Percentiles rank a stretch among this genome's conserved stretches.
phyloP scores from a whole-genome alignment of 2,329 filamentous ascomycete species.

The Aaosphaeria pasadenensis region DNA sequence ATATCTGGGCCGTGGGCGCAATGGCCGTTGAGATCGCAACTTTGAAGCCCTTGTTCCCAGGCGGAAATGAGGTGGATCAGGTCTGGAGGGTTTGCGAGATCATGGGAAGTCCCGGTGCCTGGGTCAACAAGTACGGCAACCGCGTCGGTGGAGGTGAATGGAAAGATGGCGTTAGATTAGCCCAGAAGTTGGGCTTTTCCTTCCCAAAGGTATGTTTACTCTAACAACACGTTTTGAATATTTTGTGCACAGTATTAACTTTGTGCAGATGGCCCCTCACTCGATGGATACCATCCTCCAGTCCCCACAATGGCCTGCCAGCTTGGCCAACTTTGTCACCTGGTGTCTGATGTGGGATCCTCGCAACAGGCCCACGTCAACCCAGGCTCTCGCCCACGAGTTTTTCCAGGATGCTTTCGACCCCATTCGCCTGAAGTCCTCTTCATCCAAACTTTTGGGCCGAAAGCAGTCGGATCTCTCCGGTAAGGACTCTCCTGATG shows the following conservation, averaged over 20 bases:
- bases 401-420: slow-evolving; percentile 93
- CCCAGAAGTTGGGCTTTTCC: slow-evolving; percentile 95
- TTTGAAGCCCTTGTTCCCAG: slow-evolving; percentile 92
- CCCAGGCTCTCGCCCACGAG: slow-evolving; percentile 91
- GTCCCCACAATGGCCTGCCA: slow-evolving; percentile 84
- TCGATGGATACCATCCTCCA: slow-evolving; percentile 92
- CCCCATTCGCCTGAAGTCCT: slow-evolving; percentile 87
- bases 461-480: slow-evolving; percentile 86
- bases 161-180: slow-evolving; percentile 89
- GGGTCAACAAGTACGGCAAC: slow-evolving; percentile 87
- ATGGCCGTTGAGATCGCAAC: slow-evolving; percentile 99
- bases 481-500: slow-evolving; percentile 56
- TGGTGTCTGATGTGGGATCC: slow-evolving; percentile 99
- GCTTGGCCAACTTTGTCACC: slow-evolving; percentile 88
- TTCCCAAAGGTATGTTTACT: slow-evolving; percentile 69
- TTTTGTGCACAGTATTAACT: no score
- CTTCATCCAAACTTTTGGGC: slow-evolving; percentile 76
- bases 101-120: slow-evolving; percentile 97
- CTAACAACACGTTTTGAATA: no score
- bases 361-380: slow-evolving; percentile 83
- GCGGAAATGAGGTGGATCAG: slow-evolving; percentile 97
- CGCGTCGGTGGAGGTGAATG: slow-evolving; percentile 94
- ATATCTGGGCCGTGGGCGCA: slow-evolving; percentile 97
- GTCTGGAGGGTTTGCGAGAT: slow-evolving; percentile 99
- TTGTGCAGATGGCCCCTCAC: slow-evolving; percentile 86